phyloP scores from a whole-genome alignment of 805 yeast genomes.

The Lipomyces chichibuensis region DNA sequence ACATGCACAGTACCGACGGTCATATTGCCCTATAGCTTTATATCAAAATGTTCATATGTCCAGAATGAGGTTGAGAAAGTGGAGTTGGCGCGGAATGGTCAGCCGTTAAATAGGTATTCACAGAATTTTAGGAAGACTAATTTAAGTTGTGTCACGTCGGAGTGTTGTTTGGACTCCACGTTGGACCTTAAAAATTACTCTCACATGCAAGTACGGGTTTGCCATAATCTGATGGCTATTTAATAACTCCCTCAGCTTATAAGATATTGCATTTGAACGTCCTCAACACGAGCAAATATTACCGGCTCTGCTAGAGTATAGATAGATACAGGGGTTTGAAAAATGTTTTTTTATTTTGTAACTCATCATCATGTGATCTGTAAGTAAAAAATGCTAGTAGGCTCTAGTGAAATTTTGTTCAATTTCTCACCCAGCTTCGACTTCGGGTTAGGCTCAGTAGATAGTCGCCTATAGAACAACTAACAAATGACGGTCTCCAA shows the following conservation, averaged over 20 bases:
- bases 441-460: background rate
- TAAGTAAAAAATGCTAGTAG: background rate
- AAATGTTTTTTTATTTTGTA: background rate
- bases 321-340: background rate
- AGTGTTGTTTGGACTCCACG: background rate
- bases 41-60: background rate
- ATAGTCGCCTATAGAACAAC: background rate
- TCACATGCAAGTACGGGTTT: background rate
- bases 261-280: background rate
- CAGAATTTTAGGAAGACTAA: background rate
- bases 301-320: background rate
- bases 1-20: conserved; percentile 54
- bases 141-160: background rate
- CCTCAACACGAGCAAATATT: background rate
- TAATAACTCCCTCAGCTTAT: background rate
- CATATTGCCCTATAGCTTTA: background rate
- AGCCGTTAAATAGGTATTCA: too few relatives aligned
- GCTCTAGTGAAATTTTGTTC: background rate
- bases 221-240: background rate
- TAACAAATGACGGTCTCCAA: background rate
- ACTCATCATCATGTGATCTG: background rate
- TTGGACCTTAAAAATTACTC: background rate
- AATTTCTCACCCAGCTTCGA: background rate
- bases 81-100: background rate
- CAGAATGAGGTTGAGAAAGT: background rate